A percentile compares a stretch with the other conserved stretches of the same genome.
Conservation (phyloP, 164 flowering plant genomes). For the Kingdonia uniflora region DNA sequence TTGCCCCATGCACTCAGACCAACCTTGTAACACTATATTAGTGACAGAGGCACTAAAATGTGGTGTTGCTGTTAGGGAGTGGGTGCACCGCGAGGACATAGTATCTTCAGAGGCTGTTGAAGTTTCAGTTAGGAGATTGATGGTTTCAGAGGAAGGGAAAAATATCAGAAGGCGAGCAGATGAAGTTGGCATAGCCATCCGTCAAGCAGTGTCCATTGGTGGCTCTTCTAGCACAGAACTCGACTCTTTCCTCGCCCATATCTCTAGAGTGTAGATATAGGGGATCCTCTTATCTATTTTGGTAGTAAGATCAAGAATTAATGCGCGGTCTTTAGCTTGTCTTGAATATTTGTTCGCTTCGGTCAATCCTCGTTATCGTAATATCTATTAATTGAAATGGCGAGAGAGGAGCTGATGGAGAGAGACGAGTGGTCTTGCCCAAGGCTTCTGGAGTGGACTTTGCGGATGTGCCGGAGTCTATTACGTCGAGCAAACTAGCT, state of each 20-base stretch:
- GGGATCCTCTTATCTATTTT: too few species aligned
- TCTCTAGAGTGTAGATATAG: not conserved
- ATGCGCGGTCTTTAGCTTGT: too few species aligned
- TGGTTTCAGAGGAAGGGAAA: conserved; percentile 6
- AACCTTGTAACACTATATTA: conserved; percentile 42
- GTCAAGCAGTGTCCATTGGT: not conserved
- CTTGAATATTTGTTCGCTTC: too few species aligned
- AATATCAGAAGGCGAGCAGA: conserved; percentile 1
- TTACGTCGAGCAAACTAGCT: too few species aligned
- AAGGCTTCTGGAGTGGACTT: too few species aligned
- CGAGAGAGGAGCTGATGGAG: too few species aligned
- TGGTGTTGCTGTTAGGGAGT: conserved; percentile 36
- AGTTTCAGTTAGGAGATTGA: not conserved
- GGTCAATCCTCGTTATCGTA: too few species aligned
- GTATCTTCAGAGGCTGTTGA: not conserved
- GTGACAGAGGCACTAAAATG: conserved; percentile 28
- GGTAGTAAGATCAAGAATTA: too few species aligned
- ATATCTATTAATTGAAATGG: too few species aligned
- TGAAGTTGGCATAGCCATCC: conserved; percentile 1
- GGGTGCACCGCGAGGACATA: conserved; percentile 22
- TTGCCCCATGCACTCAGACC: conserved; percentile 82
- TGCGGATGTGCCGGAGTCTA: too few species aligned
- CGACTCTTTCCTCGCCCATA: conserved; percentile 5
- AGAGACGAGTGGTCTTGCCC: too few species aligned
- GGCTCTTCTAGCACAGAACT: not conserved